Conservation (phyloP, 1,284 basidiomycete genomes). For the Leccinum subfulvum region DNA sequence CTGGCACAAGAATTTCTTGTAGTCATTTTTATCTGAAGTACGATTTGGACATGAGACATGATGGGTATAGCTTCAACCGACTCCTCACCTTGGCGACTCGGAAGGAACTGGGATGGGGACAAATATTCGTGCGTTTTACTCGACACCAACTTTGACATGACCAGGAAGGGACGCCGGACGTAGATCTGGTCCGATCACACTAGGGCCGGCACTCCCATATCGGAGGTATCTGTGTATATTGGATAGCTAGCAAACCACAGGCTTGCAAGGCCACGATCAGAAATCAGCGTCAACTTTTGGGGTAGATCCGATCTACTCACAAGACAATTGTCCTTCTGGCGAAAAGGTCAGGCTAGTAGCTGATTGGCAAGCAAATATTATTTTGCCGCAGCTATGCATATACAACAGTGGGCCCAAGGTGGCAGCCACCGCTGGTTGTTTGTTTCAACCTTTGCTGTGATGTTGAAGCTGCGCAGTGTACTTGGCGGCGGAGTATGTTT, state of each 20-base stretch:
- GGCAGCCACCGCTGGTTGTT: no score
- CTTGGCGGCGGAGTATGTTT: no score
- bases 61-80: neutral
- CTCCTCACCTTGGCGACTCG: neutral
- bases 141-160: neutral
- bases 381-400: neutral
- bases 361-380: no score
- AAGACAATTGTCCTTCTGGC: no score
- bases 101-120: neutral
- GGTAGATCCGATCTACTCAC: no score
- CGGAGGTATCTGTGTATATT: neutral
- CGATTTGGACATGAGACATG: neutral
- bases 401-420: neutral
- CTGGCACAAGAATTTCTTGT: neutral
- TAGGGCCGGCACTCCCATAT: neutral
- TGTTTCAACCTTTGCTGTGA: no score
- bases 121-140: neutral
- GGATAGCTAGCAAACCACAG: neutral
- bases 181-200: no score
- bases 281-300: no score
- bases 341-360: no score
- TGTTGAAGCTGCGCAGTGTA: no score
- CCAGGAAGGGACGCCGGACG: neutral
- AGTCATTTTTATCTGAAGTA: slow-evolving; percentile 15
- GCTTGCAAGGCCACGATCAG: no score